Evolutionary conservation across 108 stramenopile genomes (phyloP), one percentile per base, ranked within the genome.

Genomic region (Cyclotella baltica): DNA sequence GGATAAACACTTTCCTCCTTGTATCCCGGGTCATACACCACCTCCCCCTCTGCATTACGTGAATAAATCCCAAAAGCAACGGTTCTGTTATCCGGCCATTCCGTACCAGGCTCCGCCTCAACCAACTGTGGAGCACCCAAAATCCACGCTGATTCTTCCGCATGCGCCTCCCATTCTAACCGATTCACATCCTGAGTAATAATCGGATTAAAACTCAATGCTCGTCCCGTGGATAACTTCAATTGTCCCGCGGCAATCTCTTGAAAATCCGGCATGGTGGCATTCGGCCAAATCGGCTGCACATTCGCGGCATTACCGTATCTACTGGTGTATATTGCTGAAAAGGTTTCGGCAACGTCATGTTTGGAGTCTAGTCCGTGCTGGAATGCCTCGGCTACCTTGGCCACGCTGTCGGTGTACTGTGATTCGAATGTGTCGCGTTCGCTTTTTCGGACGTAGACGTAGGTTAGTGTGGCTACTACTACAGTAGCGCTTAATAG

Each of bases 231-330:
- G 28, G 78, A 47, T 16, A 84, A n/a, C 9, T 47, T 25, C 16
- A 80, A 67, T 9, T 82, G 78, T 27, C 81, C 87, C 22, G 66
- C 52, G 2, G 85, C 68, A 62, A 77, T 74, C 6, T 73, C 62
- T 33, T 77, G 68, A 55, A 86, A 89, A 35, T 85, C 66, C 1
- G 88, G 88, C 51, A 87, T 67, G 34, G 88, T 89, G 48, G 80
- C 85, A 75, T 87, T 87, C 10, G 87, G 88, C 85, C 85, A 89
- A 0, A 74, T 28, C 0, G 76, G 57, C 20, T 43, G 22, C 11
- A 15, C 18, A 28, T 70, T 48, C 1, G 67, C 80, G 27, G 59
- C 35, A 30, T 73, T 67, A 0, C 78, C 76, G 50, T 87, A 77
- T 11, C 68, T 27, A 1, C 83, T 81, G 20, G 88, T 86, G 64